phyloP scores from a whole-genome alignment of 805 yeast genomes.

The Starmerella tilneyi region DNA sequence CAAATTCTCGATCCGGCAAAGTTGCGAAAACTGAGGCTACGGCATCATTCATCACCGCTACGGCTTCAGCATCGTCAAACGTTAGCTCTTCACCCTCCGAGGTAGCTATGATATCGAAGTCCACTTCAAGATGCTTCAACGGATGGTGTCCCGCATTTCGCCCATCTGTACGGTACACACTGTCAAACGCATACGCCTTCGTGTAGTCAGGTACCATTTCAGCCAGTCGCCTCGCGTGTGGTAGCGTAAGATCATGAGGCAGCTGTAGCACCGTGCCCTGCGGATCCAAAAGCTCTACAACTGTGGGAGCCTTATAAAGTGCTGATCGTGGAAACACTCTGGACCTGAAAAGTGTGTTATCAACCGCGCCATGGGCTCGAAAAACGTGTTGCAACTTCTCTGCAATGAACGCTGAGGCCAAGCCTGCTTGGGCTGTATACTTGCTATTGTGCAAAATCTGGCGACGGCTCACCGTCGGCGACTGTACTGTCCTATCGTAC shows the following conservation, averaged over 20 bases:
- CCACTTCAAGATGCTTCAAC: constrained; percentile 65
- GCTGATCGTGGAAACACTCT: constrained; percentile 74
- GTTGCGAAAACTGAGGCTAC: constrained; percentile 36
- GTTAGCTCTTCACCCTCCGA: constrained; percentile 33
- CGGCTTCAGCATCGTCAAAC: constrained; percentile 76
- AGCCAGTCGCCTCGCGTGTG: constrained; percentile 78
- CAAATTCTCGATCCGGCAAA: constrained; percentile 51
- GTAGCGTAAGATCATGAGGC: constrained; percentile 81
- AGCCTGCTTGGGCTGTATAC: constrained; percentile 10
- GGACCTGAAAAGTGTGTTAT: constrained; percentile 49
- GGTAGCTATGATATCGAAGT: constrained; percentile 63
- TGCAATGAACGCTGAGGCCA: constrained; percentile 48
- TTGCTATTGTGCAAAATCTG: constrained; percentile 10
- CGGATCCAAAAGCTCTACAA: constrained; percentile 71
- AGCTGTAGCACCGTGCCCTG: constrained; percentile 82
- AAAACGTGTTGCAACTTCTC: constrained; percentile 55
- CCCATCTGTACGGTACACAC: constrained; percentile 51
- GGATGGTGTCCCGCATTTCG: constrained; percentile 45
- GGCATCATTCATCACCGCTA: constrained; percentile 68
- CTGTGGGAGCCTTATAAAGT: constrained; percentile 51
- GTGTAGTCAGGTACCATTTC: constrained; percentile 42
- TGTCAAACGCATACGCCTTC: constrained; percentile 65
- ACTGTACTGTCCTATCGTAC: constrained; percentile 42
- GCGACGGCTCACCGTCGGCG: constrained; percentile 12
- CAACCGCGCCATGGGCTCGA: constrained; percentile 76